Evolutionary conservation across 441 rosid species (phyloP).

Genomic region (Gossypium davidsonii): DNA sequence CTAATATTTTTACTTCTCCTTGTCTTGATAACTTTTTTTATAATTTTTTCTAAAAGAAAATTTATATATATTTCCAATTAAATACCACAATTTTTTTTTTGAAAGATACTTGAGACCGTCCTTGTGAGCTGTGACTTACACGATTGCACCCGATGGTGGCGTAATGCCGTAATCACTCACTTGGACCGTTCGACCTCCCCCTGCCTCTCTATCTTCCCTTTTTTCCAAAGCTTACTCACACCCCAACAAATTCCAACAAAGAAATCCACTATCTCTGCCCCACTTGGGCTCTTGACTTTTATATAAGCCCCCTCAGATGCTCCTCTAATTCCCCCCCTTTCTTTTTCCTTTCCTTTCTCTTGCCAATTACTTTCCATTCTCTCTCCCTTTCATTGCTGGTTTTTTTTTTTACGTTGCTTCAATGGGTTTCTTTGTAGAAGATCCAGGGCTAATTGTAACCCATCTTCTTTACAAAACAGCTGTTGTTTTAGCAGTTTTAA

Average conservation of each 20-base stretch:
- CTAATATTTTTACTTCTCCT: neutral
- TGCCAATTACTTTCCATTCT: neutral
- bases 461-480: constrained; percentile 69
- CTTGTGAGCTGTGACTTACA: constrained; percentile 17
- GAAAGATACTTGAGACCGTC: constrained; percentile 14
- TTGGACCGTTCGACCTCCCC: neutral
- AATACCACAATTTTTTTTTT: neutral
- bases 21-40: neutral
- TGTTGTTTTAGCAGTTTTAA: constrained; percentile 50
- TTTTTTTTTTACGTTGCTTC: neutral
- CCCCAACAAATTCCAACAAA: constrained; percentile 10
- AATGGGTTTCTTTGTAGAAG: constrained; percentile 66
- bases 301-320: constrained; percentile 21
- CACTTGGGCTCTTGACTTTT: constrained; percentile 24
- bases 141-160: constrained; percentile 22
- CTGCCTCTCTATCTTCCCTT: neutral
- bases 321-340: constrained; percentile 23
- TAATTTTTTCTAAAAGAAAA: too few relatives aligned
- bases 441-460: constrained; percentile 42
- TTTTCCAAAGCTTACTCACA: constrained; percentile 5
- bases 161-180: neutral
- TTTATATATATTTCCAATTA: neutral
- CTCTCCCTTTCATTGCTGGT: neutral
- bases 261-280: constrained; percentile 18
- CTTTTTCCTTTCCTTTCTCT: constrained; percentile 8